Conservation (phyloP, 2,329 filamentous ascomycete species). For the Cyanodermella asteris region DNA sequence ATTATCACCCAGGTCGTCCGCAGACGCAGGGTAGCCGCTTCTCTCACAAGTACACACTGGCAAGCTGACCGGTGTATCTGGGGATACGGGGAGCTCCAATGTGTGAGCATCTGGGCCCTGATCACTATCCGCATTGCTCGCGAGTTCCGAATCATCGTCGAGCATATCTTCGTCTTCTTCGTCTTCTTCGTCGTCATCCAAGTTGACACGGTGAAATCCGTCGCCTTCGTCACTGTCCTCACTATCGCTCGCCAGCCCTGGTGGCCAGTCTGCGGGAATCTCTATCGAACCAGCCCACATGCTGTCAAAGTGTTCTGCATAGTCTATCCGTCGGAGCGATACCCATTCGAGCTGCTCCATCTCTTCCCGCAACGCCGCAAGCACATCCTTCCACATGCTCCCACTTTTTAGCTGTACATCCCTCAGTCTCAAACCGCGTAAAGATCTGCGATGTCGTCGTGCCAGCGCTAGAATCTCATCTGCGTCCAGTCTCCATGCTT, state of each 20-base stretch:
- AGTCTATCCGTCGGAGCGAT: slow-evolving; percentile 39
- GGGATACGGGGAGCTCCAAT: slow-evolving; percentile 23
- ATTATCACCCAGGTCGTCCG: slow-evolving; percentile 27
- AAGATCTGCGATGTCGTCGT: slow-evolving; percentile 30
- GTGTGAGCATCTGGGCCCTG: slow-evolving; percentile 16
- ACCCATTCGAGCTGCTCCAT: slow-evolving; percentile 38
- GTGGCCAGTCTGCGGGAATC: slow-evolving; percentile 20
- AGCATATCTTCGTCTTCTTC: slow-evolving; percentile 9
- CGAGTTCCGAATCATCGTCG: slow-evolving; percentile 13
- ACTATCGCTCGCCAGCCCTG: slow-evolving; percentile 20
- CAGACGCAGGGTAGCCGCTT: slow-evolving; percentile 9
- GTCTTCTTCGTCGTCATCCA: slow-evolving; percentile 12
- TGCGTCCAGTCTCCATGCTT: slow-evolving; percentile 38
- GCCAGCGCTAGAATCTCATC: slow-evolving; percentile 38
- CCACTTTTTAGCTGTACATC: slow-evolving; percentile 39
- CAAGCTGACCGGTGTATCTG: slow-evolving; percentile 11
- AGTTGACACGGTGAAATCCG: slow-evolving; percentile 6
- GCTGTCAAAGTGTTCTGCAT: slow-evolving; percentile 31
- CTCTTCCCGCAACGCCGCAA: slow-evolving; percentile 32
- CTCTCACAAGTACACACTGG: slow-evolving; percentile 10
- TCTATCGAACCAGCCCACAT: slow-evolving; percentile 24
- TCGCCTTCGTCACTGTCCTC: slow-evolving; percentile 15
- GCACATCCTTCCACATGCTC: slow-evolving; percentile 38
- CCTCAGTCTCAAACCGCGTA: slow-evolving; percentile 37
- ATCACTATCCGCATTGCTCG: slow-evolving; percentile 15